Percentiles rank a stretch among this genome's conserved stretches.
Conservation (phyloP, 805 yeast species). For the Ogataea saltuana region DNA sequence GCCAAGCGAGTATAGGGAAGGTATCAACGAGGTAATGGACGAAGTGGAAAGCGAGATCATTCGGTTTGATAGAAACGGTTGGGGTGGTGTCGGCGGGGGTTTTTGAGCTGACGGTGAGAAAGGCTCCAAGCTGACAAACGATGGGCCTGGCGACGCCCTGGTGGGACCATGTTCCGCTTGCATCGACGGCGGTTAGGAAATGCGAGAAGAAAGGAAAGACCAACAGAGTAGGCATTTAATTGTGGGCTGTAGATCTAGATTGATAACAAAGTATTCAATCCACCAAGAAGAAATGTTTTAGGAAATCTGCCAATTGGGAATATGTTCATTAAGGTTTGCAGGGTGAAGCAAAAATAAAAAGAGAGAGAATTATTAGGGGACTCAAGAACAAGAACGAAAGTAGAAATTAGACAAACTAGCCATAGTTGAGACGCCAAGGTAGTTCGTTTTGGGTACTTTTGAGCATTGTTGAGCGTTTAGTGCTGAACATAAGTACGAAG, state of each 20-base stretch:
- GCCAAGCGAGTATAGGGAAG: conserved; percentile 31
- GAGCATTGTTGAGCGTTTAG: neutral
- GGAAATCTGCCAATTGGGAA: conserved; percentile 3
- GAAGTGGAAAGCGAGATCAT: conserved; percentile 36
- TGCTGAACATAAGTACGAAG: neutral
- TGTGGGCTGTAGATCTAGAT: neutral
- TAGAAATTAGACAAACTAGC: neutral
- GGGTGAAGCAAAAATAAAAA: conserved; percentile 5
- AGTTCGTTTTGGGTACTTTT: no score
- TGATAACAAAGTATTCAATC: no score
- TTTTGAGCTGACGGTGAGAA: conserved; percentile 1
- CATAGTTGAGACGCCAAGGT: no score
- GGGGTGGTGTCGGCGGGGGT: conserved; percentile 7
- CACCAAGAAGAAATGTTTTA: no score
- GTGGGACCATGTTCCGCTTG: neutral
- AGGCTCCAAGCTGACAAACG: neutral
- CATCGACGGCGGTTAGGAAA: neutral
- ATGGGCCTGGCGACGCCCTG: no score
- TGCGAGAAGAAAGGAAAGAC: no score
- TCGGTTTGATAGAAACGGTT: conserved; percentile 18
- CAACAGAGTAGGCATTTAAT: no score
- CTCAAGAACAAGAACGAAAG: neutral
- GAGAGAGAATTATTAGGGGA: neutral
- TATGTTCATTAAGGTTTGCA: neutral
- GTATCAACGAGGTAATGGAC: conserved; percentile 34